Conservation (phyloP, 495 filamentous ascomycete species). For the Cryomyces antarcticus region DNA sequence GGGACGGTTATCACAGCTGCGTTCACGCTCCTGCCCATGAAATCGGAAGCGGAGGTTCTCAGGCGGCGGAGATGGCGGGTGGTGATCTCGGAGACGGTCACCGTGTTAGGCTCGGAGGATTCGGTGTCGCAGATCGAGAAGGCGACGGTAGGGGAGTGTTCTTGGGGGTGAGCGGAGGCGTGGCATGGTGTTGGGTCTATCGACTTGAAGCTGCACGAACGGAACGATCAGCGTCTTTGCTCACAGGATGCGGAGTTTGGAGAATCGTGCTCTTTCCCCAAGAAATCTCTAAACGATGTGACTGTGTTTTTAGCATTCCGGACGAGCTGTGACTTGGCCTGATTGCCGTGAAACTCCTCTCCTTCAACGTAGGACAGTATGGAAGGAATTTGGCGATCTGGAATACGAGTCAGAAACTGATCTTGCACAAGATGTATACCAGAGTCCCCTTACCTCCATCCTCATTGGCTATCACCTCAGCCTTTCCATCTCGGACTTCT, state of each 20-base stretch:
- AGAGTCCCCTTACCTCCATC: slow-evolving; percentile 85
- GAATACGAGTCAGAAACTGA: too few relatives aligned
- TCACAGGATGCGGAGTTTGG: neutral
- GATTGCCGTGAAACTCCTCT: slow-evolving; percentile 89
- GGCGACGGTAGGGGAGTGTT: slow-evolving; percentile 47
- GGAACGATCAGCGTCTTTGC: neutral
- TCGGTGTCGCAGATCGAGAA: slow-evolving; percentile 68
- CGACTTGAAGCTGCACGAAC: slow-evolving; percentile 47
- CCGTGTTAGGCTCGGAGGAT: slow-evolving; percentile 42
- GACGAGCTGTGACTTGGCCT: slow-evolving; percentile 81
- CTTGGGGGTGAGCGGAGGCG: slow-evolving; percentile 74
- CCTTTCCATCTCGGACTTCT: slow-evolving; percentile 71
- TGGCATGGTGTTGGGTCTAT: slow-evolving; percentile 94
- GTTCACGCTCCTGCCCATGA: slow-evolving; percentile 75
- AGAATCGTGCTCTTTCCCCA: slow-evolving; percentile 62
- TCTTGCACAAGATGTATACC: too few relatives aligned
- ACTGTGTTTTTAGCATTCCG: slow-evolving; percentile 85
- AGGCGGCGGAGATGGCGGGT: slow-evolving; percentile 73
- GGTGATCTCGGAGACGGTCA: slow-evolving; percentile 69
- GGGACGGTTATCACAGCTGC: slow-evolving; percentile 85
- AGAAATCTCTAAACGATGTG: slow-evolving; percentile 85
- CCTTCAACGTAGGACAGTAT: slow-evolving; percentile 85
- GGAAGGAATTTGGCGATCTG: slow-evolving; percentile 92
- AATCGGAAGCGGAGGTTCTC: slow-evolving; percentile 68
- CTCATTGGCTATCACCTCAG: slow-evolving; percentile 96